Evolutionary conservation across 1,284 basidiomycete genomes (phyloP), one percentile per base, ranked within the genome.

Genomic region (Cutaneotrichosporon spelunceum): DNA sequence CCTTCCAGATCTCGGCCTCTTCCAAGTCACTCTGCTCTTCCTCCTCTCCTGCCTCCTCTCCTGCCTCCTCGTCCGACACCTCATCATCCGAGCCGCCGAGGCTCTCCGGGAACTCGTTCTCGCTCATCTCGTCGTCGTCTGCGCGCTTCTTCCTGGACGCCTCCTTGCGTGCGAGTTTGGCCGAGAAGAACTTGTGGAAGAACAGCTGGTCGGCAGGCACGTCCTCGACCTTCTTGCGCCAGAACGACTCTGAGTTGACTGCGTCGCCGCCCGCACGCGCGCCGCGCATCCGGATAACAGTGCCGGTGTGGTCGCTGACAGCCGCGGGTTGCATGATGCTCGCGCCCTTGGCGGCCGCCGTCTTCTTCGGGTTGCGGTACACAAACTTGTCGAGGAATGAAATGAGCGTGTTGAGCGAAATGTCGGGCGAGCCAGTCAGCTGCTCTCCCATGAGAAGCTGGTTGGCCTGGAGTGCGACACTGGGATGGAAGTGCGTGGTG

Each of bases 241-340:
- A 87, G 78, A 95, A 96, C 56, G 77, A 81, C 61, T 87, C 86
- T 47, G 89, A 87, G 63, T 86, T 80, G 65, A 59, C 61, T 34
- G 68, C 77, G 45, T 80, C 81, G 21, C 80, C 81, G 16, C 76
- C 81, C 1, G 73, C 72, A 19, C 70, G 70, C 9, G 76, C 85
- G 9, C 91, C 90, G 76, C 87, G 88, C 66, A 88, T 75, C 59
- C 89, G 81, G 67, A 88, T 60, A 80, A 96, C 84, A 48, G 81
- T 81, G 4, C 86, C 84, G n/a, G 86, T 86, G 2, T 79, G 76
- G 50, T 84, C 84, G n/a, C 70, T 72, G 57, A 83, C 84, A 2
- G 89, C 88, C 8, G 87, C 86, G n/a, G 93, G 93, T 80, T 99
- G 96, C 96, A 99, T 99, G 65, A 90, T 89, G 63, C 89, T 91